A percentile compares a stretch with the other conserved stretches of the same genome.
Conservation (phyloP, 2,329 filamentous ascomycete species). For the Pseudogymnoascus sp. region DNA sequence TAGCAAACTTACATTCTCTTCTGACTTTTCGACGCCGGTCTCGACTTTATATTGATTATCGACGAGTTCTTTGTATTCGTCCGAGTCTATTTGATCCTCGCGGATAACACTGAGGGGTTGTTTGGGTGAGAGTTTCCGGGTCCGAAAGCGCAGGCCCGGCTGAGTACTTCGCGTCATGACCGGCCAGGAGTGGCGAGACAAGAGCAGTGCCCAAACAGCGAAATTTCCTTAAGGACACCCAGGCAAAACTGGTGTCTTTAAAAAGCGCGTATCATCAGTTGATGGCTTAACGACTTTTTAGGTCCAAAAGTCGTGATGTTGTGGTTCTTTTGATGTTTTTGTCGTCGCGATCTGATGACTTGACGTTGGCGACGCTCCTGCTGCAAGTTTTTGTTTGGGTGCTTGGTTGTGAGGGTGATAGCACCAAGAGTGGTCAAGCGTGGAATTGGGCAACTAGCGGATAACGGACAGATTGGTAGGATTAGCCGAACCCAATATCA, state of each 20-base stretch:
- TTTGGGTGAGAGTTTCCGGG: constrained; percentile 25
- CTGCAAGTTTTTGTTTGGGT: constrained; percentile 11
- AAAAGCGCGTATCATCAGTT: constrained; percentile 21
- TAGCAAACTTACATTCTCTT: constrained; percentile 78
- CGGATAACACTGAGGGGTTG: constrained; percentile 49
- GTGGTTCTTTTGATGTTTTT: constrained; percentile 17
- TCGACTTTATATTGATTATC: constrained; percentile 78
- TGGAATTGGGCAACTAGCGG: background rate
- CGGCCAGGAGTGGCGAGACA: background rate
- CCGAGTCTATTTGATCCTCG: constrained; percentile 82
- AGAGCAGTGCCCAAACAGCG: background rate
- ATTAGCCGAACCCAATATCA: constrained; percentile 8
- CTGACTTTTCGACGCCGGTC: constrained; percentile 92
- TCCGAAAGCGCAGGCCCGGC: constrained; percentile 10
- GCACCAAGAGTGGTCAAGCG: background rate
- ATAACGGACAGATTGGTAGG: background rate
- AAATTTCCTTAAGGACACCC: constrained; percentile 12
- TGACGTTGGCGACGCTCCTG: constrained; percentile 12
- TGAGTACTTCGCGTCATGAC: constrained; percentile 11
- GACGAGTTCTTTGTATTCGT: constrained; percentile 68
- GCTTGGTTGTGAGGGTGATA: constrained; percentile 10
- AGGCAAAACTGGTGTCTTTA: constrained; percentile 13
- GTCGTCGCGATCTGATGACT: constrained; percentile 11
- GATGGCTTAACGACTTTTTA: constrained; percentile 17
- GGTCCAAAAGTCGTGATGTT: constrained; percentile 18